Base-by-base conservation (phyloP, 495 filamentous ascomycete genomes). In the Hypoxylon lienhwacheense region DNA sequence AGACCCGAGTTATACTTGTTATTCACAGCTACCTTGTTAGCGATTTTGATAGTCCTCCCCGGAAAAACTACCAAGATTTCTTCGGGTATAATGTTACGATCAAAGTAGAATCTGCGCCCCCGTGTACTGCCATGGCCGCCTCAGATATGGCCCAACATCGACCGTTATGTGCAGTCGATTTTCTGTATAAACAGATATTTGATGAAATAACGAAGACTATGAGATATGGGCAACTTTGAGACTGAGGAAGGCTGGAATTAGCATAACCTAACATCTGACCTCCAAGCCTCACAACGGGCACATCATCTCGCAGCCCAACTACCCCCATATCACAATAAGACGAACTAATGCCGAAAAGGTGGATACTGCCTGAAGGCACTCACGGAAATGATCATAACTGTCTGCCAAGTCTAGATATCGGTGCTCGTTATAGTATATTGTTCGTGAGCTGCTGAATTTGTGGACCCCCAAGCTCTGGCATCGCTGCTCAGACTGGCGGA, bases 401-500 rank as follows among this genome's bases (percentile, higher is more conserved):
- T 12, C 16, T 53, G 7, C 33, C 40, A 22, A 43, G 16, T 4
- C 12, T 19, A 15, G 20, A 45, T 1, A 29, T 16, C 51, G 33
- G 17, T 39, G 16, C n/a, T 21, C 21, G 5, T 50, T 16, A 34
- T 49, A 47, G 19, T 45, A 40, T 50, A 3, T 16, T 15, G 5
- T 21, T 26, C 22, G 32, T 28, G 3, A 26, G 8, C 7, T 34
- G 6, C 19, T 39, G 16, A 26, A 22, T 41, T 46, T 5, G 22
- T 35, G 29, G 5, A 50, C 56, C 56, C 56, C 56, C 56, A 54
- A 54, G 7, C 16, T 12, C 11, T 47, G 12, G 10, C 21, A 3
- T 44, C 25, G 29, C 19, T 12, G 17, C 26, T 10, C 26, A 12
- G 46, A 50, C n/a, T 40, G 17, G 25, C 26, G 37, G 40, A 11